A percentile compares a stretch with the other conserved stretches of the same genome.
Evolutionary conservation across 2,329 filamentous ascomycete species (phyloP).

Genomic region (Xylaria sp.): DNA sequence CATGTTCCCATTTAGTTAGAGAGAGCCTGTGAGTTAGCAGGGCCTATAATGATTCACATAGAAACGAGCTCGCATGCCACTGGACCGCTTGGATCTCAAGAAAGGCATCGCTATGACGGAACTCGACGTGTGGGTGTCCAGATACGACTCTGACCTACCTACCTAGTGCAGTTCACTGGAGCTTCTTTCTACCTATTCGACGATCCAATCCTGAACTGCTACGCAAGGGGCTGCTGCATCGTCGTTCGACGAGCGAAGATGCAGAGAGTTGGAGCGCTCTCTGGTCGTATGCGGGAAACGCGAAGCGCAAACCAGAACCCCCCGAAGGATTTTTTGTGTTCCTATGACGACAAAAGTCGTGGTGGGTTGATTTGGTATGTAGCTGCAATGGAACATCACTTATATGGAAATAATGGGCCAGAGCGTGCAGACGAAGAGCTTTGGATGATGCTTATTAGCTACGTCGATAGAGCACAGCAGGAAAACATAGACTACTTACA

Average conservation of each 20-base stretch:
- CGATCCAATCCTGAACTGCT: constrained; percentile 1
- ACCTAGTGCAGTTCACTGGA: too few species aligned
- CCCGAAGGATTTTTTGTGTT: not conserved
- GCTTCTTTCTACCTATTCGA: not conserved
- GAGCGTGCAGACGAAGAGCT: too few species aligned
- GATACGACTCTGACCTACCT: not conserved
- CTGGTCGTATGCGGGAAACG: constrained; percentile 10
- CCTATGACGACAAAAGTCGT: constrained; percentile 11
- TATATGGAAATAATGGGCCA: too few species aligned
- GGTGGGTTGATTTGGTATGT: constrained; percentile 7
- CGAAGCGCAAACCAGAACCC: constrained; percentile 12
- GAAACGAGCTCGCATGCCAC: not conserved
- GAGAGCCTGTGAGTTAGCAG: too few species aligned
- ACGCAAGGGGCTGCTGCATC: not conserved
- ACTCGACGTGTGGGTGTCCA: constrained; percentile 2
- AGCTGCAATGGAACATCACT: constrained; percentile 12
- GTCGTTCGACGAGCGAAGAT: constrained; percentile 5
- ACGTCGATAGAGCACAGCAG: constrained; percentile 2
- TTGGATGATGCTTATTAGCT: too few species aligned
- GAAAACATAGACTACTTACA: not conserved
- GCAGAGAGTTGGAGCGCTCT: not conserved
- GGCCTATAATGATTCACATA: too few species aligned
- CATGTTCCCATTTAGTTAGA: too few species aligned
- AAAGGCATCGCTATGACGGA: too few species aligned
- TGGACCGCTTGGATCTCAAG: constrained; percentile 1